Evolutionary conservation across 441 rosid genomes (phyloP), one percentile per base, ranked within the genome.

Genomic region (Erodium moschatum): DNA sequence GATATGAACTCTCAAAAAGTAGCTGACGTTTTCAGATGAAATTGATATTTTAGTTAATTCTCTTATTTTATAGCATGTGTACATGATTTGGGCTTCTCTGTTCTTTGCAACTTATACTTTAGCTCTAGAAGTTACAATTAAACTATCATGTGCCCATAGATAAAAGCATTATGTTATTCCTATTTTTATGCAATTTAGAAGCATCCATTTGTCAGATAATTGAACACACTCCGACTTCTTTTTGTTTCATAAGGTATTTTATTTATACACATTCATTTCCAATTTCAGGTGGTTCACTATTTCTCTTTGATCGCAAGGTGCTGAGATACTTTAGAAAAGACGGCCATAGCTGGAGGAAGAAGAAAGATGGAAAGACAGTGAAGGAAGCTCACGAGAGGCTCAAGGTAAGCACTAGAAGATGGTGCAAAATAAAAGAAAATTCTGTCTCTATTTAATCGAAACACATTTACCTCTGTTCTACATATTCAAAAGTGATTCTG

Each of bases 311-410:
- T 81, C 84, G 97, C 60, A 95, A 95, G 81, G 95, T 87, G 69
- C 81, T 90, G 68, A 85, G 97, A 78, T 91, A 91, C 86, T 94
- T 91, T 67, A 84, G 97, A 76, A 95, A 90, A 80, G 97, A 90
- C 60, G 99, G 99, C 48, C 99, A 95, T 80, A 90, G 83, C 67
- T 95, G 99, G 99, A 90, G 97, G 83, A 91, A 95, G 89, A 91
- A 89, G 76, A 88, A 74, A 80, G 97, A 95, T 80, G 97, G 97
- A 69, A 95, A 90, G 77, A 91, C 96, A 0, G 89, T 91, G 44
- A 95, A 86, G 84, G 97, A 95, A 86, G 97, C 97, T 76, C 97
- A 95, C 58, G 97, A 95, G 85, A 91, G 87, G 87, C 85, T 95
- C 65, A 94, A 94, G 94, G 97, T 91, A 76, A 78, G 79, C 65